phyloP scores from a whole-genome alignment of 2,329 filamentous ascomycete genomes.

The Arthrobotrys sinensis region DNA sequence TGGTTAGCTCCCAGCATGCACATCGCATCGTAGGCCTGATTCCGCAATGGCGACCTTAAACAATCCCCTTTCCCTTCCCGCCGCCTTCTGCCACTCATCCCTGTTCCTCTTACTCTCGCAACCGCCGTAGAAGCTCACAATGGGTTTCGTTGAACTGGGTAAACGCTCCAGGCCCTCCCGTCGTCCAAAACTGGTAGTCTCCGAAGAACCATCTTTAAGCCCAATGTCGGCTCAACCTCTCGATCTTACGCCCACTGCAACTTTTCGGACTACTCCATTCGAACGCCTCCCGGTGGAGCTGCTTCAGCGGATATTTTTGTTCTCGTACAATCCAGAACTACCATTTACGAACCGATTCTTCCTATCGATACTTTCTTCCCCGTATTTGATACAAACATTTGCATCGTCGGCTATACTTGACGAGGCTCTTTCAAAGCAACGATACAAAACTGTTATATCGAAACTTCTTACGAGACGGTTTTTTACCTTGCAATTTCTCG shows the following conservation, averaged over 20 bases:
- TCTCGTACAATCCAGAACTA: slow-evolving; percentile 49
- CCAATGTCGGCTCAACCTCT: neutral
- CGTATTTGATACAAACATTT: slow-evolving; percentile 23
- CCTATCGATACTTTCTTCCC: slow-evolving; percentile 39
- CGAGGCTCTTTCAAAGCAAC: slow-evolving; percentile 10
- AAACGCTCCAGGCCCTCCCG: slow-evolving; percentile 19
- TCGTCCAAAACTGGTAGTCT: slow-evolving; percentile 4
- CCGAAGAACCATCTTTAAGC: neutral
- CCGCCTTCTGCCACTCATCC: neutral
- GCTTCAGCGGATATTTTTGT: slow-evolving; percentile 53
- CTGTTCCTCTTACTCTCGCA: neutral
- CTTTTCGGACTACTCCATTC: slow-evolving; percentile 32
- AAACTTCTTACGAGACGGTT: slow-evolving; percentile 38
- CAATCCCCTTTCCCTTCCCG: neutral
- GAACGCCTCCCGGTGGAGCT: slow-evolving; percentile 60
- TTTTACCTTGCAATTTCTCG: slow-evolving; percentile 25
- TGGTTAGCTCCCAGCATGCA: slow-evolving; percentile 22
- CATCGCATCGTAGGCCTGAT: slow-evolving; percentile 21
- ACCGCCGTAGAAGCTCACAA: slow-evolving; percentile 15
- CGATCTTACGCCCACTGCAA: slow-evolving; percentile 28
- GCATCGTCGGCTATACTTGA: slow-evolving; percentile 33
- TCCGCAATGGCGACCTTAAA: slow-evolving; percentile 21
- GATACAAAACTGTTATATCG: slow-evolving; percentile 25
- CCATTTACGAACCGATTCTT: slow-evolving; percentile 39
- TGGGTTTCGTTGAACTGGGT: slow-evolving; percentile 42